phyloP scores from a whole-genome alignment of 2,329 filamentous ascomycete genomes.

The Ceratocystis colombiana region DNA sequence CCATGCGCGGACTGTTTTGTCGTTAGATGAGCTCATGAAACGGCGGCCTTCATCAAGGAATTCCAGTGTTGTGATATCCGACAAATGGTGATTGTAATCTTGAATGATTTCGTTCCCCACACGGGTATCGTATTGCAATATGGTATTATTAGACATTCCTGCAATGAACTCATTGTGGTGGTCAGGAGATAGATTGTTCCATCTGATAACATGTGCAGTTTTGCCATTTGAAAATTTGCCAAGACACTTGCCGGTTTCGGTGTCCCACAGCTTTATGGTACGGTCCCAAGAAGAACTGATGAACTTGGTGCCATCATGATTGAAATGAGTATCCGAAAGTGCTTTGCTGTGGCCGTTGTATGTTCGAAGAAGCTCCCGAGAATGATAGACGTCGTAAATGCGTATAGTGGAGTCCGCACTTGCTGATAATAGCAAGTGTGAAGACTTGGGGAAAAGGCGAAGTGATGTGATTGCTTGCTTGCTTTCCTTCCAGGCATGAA shows the following conservation, averaged over 20 bases:
- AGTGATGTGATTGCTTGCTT: slow-evolving; percentile 76
- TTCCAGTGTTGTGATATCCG: slow-evolving; percentile 94
- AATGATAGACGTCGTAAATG: slow-evolving; percentile 89
- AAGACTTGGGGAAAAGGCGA: slow-evolving; percentile 79
- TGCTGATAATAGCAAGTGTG: slow-evolving; percentile 81
- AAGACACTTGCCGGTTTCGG: slow-evolving; percentile 81
- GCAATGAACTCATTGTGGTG: slow-evolving; percentile 83
- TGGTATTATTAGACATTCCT: slow-evolving; percentile 98
- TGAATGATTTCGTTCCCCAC: slow-evolving; percentile 70
- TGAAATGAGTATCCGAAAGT: slow-evolving; percentile 83
- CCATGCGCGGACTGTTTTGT: slow-evolving; percentile 93
- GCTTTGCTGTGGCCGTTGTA: slow-evolving; percentile 85
- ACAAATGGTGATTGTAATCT: slow-evolving; percentile 96
- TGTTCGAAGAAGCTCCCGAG: slow-evolving; percentile 78
- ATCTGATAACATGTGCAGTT: slow-evolving; percentile 87
- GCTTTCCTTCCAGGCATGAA: slow-evolving; percentile 81
- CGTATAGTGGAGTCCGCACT: slow-evolving; percentile 84
- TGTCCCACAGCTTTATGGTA: slow-evolving; percentile 97
- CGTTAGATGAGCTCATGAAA: slow-evolving; percentile 96
- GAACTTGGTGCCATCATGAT: slow-evolving; percentile 70
- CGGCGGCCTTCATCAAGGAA: slow-evolving; percentile 91
- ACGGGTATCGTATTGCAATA: slow-evolving; percentile 88
- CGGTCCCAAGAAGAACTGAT: slow-evolving; percentile 87
- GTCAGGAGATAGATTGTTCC: slow-evolving; percentile 77
- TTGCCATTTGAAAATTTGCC: slow-evolving; percentile 86